phyloP scores from a whole-genome alignment of 148 eudicot genomes.

The Pouteria glomerata region DNA sequence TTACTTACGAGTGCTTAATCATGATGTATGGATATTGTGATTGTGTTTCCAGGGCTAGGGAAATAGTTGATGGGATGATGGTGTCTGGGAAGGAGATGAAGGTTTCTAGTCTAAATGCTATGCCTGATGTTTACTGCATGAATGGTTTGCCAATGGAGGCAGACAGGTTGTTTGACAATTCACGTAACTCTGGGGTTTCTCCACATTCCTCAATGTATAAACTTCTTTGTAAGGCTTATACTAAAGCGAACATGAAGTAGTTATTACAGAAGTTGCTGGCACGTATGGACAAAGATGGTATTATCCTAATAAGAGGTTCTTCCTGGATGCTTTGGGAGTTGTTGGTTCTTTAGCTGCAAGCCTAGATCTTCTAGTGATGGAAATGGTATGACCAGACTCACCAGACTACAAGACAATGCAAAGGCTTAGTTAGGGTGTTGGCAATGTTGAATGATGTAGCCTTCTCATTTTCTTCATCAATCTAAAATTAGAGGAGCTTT shows the following conservation, averaged over 20 bases:
- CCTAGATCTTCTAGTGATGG: slow-evolving; percentile 6
- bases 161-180: slow-evolving; percentile 47
- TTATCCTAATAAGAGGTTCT: slow-evolving; percentile 56
- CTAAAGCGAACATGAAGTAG: too few relatives aligned
- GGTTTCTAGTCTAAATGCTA: slow-evolving; percentile 85
- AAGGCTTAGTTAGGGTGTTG: not conserved
- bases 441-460: not conserved
- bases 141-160: slow-evolving; percentile 77
- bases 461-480: not conserved
- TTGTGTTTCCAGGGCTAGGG: slow-evolving; percentile 69
- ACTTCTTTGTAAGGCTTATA: too few relatives aligned
- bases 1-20: slow-evolving; percentile 78
- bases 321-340: slow-evolving; percentile 79
- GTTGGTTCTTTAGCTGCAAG: slow-evolving; percentile 43
- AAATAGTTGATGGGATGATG: too few relatives aligned
- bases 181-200: slow-evolving; percentile 37
- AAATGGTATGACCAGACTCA: too few relatives aligned
- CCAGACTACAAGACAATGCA: too few relatives aligned
- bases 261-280: slow-evolving; percentile 49
- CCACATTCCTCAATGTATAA: slow-evolving; percentile 68
- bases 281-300: too few relatives aligned
- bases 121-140: too few relatives aligned
- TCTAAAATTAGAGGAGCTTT: not conserved
- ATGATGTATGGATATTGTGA: slow-evolving; percentile 85
- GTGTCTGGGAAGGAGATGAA: slow-evolving; percentile 48